Evolutionary conservation across 2,329 filamentous ascomycete genomes (phyloP).

Genomic region (Venturia oleaginea): DNA sequence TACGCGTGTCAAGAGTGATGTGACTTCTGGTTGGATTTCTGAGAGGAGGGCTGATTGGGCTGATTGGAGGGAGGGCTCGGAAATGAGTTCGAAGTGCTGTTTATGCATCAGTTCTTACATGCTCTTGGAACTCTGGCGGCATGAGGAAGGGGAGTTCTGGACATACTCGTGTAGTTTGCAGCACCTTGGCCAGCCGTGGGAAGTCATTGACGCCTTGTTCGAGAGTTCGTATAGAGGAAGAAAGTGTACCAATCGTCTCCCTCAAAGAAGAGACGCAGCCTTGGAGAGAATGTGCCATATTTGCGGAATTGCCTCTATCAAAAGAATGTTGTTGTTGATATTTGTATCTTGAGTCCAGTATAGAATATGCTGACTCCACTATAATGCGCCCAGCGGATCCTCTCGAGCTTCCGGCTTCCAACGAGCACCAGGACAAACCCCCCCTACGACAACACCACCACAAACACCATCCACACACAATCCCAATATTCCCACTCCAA

Average conservation of each 20-base stretch:
- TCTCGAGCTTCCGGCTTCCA: neutral
- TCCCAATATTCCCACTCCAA: slow-evolving; percentile 2
- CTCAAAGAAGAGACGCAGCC: slow-evolving; percentile 52
- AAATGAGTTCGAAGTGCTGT: slow-evolving; percentile 87
- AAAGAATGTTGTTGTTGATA: neutral
- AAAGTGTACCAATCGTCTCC: slow-evolving; percentile 51
- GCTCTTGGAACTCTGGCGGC: neutral
- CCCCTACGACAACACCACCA: neutral
- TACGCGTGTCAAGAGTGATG: slow-evolving; percentile 69
- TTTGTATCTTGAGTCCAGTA: neutral
- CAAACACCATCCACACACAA: neutral
- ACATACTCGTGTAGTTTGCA: slow-evolving; percentile 52
- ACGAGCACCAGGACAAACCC: neutral
- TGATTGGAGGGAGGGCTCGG: slow-evolving; percentile 69
- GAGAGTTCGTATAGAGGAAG: slow-evolving; percentile 54
- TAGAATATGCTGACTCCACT: neutral
- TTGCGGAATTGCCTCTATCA: neutral
- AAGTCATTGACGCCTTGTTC: slow-evolving; percentile 56
- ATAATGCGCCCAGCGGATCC: neutral
- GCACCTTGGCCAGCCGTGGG: slow-evolving; percentile 51
- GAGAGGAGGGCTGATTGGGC: slow-evolving; percentile 78
- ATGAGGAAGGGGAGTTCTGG: neutral
- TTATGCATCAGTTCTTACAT: neutral
- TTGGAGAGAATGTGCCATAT: slow-evolving; percentile 38
- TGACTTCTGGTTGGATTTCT: slow-evolving; percentile 82